A percentile compares a stretch with the other conserved stretches of the same genome.
phyloP scores from a whole-genome alignment of 2,329 filamentous ascomycete genomes.

The Macrophomina tecta region DNA sequence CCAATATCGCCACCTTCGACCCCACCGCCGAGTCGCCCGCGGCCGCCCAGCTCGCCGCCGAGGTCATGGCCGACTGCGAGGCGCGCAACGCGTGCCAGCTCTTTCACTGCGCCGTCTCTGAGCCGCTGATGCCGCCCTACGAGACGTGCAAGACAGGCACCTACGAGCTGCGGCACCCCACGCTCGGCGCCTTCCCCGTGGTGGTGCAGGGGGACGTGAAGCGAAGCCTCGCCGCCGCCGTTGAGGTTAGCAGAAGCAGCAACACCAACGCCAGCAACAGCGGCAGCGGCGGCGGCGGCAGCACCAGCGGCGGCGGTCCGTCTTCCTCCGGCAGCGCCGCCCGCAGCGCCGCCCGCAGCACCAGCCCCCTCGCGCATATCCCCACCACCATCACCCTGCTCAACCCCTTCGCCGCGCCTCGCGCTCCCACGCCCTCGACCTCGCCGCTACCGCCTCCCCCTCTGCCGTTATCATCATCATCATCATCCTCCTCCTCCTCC shows the following conservation, averaged over 20 bases:
- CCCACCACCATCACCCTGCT: constrained; percentile 40
- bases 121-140: constrained; percentile 32
- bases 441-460: constrained; percentile 32
- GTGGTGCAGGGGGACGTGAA: constrained; percentile 45
- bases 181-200: constrained; percentile 51
- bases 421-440: constrained; percentile 33
- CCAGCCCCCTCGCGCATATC: constrained; percentile 3
- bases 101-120: constrained; percentile 62
- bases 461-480: too few relatives aligned
- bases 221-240: not conserved
- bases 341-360: not conserved
- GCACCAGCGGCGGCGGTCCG: too few relatives aligned
- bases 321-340: not conserved
- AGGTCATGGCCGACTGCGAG: constrained; percentile 65
- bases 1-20: constrained; percentile 68
- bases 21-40: constrained; percentile 69
- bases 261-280: not conserved
- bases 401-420: constrained; percentile 43
- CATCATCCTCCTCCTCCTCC: constrained; percentile 32
- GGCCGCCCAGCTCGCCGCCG: constrained; percentile 65
- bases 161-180: constrained; percentile 55
- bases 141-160: constrained; percentile 41
- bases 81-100: constrained; percentile 73
- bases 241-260: not conserved
- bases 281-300: too few relatives aligned